Evolutionary conservation across 768 basidiomycete species (phyloP), one percentile per base, ranked within the genome.

Genomic region (Trametes meyenii): DNA sequence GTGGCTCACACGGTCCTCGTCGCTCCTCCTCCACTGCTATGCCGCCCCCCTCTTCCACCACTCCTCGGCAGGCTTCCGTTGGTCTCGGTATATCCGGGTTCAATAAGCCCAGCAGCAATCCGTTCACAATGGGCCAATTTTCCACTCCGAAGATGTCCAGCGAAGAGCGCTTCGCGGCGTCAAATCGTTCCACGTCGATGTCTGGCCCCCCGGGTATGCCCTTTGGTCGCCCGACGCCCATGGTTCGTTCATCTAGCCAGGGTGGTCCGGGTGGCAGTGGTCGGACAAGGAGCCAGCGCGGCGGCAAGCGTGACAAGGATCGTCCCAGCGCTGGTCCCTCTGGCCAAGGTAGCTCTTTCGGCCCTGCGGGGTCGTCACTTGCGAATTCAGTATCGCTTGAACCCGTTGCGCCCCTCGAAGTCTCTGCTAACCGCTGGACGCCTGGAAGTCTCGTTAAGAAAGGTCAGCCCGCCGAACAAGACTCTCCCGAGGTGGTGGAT

Each of bases 391-490:
- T 45, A 33, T 45, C 36, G 1, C 49, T 85, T 40, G 94, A 94
- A 62, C 86, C 85, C 51, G 84, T 95, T 55, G 88, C 79, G 16
- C 94, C 95, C 5, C 82, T 98, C 6, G 86, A 90, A 68, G 65
- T 78, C 8, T 82, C 88, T n/a, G 89, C 85, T 23, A 94, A 96
- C 72, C 85, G 92, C 48, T 98, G 95, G 96, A 83, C 86, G 44
- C 77, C 84, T 2, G 19, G 14, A 1, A 79, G 75, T 56, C 17
- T 66, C 13, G 68, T 67, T 24, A 73, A 83, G 69, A 86, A 85
- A 69, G 70, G 79, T 6, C 68, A 79, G 36, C 60, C 62, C 14
- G 64, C 63, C 5, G 74, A 76, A 12, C 74, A 78, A 13, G 89
- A 92, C 46, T 87, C 90, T 1, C 89, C 92, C 17, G 93, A 93